Evolutionary conservation across 169 alveolate genomes (phyloP).

Genomic region (Eimeria tenella): DNA sequence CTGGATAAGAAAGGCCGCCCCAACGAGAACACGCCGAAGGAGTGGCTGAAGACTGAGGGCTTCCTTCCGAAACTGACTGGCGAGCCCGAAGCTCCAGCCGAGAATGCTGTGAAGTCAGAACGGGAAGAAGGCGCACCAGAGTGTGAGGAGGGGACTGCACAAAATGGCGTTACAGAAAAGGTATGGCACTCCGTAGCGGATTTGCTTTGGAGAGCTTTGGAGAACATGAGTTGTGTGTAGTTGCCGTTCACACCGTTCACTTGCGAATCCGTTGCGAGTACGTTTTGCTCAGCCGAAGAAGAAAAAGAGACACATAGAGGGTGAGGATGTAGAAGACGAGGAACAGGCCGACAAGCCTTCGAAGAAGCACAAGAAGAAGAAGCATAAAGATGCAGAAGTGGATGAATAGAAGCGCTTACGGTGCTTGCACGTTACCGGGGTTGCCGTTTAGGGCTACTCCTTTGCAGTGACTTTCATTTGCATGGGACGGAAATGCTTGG

Average conservation of each 20-base stretch:
- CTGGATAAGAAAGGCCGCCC: conserved; percentile 82
- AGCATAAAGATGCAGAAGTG: conserved; percentile 29
- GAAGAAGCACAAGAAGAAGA: conserved; percentile 54
- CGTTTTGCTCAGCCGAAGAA: conserved; percentile 6
- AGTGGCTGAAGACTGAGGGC: conserved; percentile 75
- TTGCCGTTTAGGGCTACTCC: no score
- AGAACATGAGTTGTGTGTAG: no score
- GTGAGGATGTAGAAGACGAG: conserved; percentile 10
- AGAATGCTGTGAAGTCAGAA: conserved; percentile 4
- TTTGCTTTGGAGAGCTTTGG: no score
- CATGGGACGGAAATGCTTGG: no score
- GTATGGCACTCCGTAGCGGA: background rate
- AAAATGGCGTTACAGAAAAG: conserved; percentile 18
- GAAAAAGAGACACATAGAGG: conserved; percentile 23
- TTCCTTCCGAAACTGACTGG: conserved; percentile 62
- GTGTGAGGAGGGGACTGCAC: conserved; percentile 8
- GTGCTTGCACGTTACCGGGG: no score
- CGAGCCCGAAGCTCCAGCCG: background rate
- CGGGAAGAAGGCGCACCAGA: conserved; percentile 34
- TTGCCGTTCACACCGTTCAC: no score
- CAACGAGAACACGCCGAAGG: conserved; percentile 84
- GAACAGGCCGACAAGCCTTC: conserved; percentile 15
- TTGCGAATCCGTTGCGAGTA: no score
- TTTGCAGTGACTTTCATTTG: no score
- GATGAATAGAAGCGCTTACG: background rate